Conservation (phyloP, 2,329 filamentous ascomycete species). For the Proliferodiscus dingleyae region DNA sequence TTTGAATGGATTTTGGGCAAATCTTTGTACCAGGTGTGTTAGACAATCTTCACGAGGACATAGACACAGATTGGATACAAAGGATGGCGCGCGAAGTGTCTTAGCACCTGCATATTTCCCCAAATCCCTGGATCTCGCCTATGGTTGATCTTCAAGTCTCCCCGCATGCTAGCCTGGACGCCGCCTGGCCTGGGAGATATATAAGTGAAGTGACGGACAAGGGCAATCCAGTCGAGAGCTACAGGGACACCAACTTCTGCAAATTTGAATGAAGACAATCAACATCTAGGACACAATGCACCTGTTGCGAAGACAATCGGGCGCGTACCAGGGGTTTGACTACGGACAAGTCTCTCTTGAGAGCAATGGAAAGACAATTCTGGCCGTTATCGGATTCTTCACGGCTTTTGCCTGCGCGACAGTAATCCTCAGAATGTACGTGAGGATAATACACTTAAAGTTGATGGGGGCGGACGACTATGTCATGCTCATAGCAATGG, state of each 20-base stretch:
- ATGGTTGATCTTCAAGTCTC: conserved; percentile 9
- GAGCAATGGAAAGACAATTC: conserved; percentile 33
- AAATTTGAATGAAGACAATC: not conserved
- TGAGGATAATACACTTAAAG: conserved; percentile 40
- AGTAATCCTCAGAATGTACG: conserved; percentile 39
- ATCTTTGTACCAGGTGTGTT: conserved; percentile 3
- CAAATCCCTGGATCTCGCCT: conserved; percentile 7
- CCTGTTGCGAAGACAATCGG: conserved; percentile 7
- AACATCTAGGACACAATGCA: conserved; percentile 8
- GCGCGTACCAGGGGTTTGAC: not conserved
- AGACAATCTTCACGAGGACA: conserved; percentile 5
- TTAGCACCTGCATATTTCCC: conserved; percentile 6
- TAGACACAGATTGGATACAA: conserved; percentile 9
- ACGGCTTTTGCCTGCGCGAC: conserved; percentile 33
- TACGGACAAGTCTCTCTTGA: conserved; percentile 18
- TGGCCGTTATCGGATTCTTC: conserved; percentile 35
- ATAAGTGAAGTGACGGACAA: conserved; percentile 2
- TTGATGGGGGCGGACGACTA: conserved; percentile 45
- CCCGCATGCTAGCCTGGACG: conserved; percentile 7
- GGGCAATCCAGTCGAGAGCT: not conserved
- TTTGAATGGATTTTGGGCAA: not conserved
- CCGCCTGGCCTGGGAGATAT: conserved; percentile 1
- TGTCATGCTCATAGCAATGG: conserved; percentile 34
- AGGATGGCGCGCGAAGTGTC: conserved; percentile 13
- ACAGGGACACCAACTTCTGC: conserved; percentile 6